Base-by-base conservation (phyloP, 2,329 filamentous ascomycete genomes). In the Penicillium sp. region DNA sequence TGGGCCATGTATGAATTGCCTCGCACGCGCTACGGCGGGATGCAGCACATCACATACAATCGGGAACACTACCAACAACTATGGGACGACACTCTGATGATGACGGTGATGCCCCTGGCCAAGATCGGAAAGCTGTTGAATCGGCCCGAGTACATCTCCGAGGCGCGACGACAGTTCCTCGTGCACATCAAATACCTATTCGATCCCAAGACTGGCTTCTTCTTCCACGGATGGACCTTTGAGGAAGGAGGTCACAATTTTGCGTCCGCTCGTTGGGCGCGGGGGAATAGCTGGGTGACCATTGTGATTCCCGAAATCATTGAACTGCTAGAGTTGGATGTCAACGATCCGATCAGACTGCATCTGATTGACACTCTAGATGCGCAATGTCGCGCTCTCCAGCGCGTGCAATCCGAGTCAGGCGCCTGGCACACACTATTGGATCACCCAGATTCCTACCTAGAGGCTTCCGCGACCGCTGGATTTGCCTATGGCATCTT, bases 71-170 rank as follows among this genome's bases (percentile, higher is more conserved):
- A 82, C 52, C 78, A 88, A 64, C 84, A 90, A 71, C 75, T 90
- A 24, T 91, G 87, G 87, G 87, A 90, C 57, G 87, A 91, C 64
- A 91, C 87, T 5, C 75, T 91, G 39, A 90, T 91, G 86, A 91
- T 91, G 87, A 90, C 85, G 0, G 86, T 89, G 5, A 72, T 90
- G 68, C 87, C 87, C 1, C 74, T 90, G 13, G 86, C 86, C 13
- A 90, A 90, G 72, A 90, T 90, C 51, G 87, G 87, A 1, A 76
- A 83, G 47, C 73, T 89, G 4, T 76, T 91, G 3, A 74, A 79
- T 51, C 74, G 86, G 1, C 84, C 84, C 0, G 78, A 85, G 55
- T 91, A 91, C 63, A 74, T 90, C 26, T 84, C 82, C 37, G 87
- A 91, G 68, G 86, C 86, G 9, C 88, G 88, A 70, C 75, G 79